Base-by-base conservation (phyloP, 2,329 filamentous ascomycete species). In the Fonsecaea erecta region DNA sequence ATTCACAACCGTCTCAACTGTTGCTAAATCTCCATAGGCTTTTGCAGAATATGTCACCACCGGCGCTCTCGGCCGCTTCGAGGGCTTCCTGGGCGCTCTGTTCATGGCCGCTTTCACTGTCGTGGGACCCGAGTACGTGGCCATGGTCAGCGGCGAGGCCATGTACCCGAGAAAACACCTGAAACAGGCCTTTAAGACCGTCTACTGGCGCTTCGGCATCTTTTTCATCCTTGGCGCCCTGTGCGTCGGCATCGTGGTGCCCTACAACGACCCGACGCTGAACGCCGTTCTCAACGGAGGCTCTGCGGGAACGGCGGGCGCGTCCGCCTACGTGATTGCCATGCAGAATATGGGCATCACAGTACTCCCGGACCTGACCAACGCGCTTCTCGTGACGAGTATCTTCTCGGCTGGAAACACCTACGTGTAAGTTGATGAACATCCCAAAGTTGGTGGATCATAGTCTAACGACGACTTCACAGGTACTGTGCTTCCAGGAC, bases 151-250 rank as follows among this genome's bases (percentile, higher is more conserved):
- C 1, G 88, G 86, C 21, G 90, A 92, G 74, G 85, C 88, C 1
- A 85, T 88, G 71, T 88, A 90, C 67, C 89, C 90, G 0, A 85
- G 88, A 3, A 78, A 79, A 12, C 85, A 88, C 37, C 87, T 94
- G 77, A 90, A 90, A 0, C 85, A 84, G 24, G 91, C 90, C 0
- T 92, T 88, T 76, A 91, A 91, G 65, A 86, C 88, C 57, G 88
- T 92, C 0, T 92, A 92, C 75, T 90, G 89, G 75, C 88, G 91
- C n/a, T 81, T 94, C 51, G 87, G 88, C 0, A 78, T 86, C 14
- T 93, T 93, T 76, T 93, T 92, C 77, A 84, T 91, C 40, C 83
- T 90, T 1, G 89, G 90, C 0, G 86, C 89, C 0, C 81, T 94
- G 3, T 85, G 84, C 16, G 87, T 91, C 2, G 89, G 89, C 5